Conservation (phyloP, 2,329 filamentous ascomycete species). For the Immersiporthe knoxdaviesiana region DNA sequence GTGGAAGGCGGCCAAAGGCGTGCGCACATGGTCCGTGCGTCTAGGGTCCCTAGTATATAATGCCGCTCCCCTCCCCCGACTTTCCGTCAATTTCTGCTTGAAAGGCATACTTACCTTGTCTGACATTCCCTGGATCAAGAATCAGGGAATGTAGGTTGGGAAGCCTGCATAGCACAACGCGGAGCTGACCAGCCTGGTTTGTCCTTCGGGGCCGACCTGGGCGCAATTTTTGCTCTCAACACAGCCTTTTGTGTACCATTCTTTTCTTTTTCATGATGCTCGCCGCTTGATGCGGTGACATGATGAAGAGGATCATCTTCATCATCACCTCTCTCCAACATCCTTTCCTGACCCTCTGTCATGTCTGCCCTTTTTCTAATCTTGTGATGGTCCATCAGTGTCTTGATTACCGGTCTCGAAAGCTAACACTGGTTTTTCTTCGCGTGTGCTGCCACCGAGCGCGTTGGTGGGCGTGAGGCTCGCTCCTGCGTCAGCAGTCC, state of each 20-base stretch:
- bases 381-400: background rate
- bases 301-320: constrained; percentile 44
- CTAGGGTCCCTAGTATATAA: constrained; percentile 9
- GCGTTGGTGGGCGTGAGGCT: background rate
- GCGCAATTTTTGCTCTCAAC: constrained; percentile 52
- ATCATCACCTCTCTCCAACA: background rate
- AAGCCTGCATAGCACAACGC: constrained; percentile 58
- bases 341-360: background rate
- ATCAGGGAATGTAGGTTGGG: constrained; percentile 45
- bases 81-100: constrained; percentile 37
- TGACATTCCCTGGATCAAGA: constrained; percentile 48
- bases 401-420: background rate
- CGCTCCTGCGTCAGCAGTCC: background rate
- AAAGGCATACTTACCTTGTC: constrained; percentile 57
- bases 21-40: constrained; percentile 13
- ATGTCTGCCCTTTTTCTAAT: background rate
- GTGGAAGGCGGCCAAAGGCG: constrained; percentile 7
- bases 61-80: constrained; percentile 9
- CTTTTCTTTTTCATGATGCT: constrained; percentile 48
- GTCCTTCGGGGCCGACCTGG: constrained; percentile 56
- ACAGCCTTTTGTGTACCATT: constrained; percentile 22
- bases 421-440: background rate
- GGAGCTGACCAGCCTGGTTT: constrained; percentile 53
- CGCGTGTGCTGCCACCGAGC: background rate
- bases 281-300: constrained; percentile 43